Percentiles rank a stretch among this genome's conserved stretches.
Evolutionary conservation across 2,329 filamentous ascomycete species (phyloP).

Genomic region (Colletotrichum coccodes): DNA sequence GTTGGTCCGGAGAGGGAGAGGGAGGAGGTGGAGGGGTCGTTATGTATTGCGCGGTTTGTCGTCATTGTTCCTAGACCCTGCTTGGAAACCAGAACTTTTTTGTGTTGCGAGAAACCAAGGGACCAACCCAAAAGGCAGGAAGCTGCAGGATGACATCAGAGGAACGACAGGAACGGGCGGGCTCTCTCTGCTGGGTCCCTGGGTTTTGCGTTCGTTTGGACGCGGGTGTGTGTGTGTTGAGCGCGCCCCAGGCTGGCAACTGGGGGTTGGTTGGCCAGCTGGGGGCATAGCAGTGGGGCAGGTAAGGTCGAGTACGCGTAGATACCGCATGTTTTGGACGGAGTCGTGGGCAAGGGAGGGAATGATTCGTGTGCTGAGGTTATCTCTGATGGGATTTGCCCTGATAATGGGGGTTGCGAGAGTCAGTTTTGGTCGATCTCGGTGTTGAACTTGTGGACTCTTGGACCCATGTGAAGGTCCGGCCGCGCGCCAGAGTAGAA

Average conservation of each 20-base stretch:
- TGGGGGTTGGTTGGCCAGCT: not conserved
- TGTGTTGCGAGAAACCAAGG: slow-evolving; percentile 10
- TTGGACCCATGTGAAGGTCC: not conserved
- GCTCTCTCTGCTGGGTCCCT: not conserved
- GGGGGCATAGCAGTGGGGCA: not conserved
- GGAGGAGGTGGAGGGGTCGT: not conserved
- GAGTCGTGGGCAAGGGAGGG: not conserved
- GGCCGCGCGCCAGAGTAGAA: not conserved
- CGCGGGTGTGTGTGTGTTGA: not conserved
- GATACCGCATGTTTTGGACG: not conserved
- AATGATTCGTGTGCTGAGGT: not conserved
- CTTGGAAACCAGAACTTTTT: not conserved
- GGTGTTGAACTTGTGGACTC: too few species aligned
- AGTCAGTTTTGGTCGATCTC: not conserved
- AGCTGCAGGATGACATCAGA: slow-evolving; percentile 31
- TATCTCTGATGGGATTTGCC: not conserved
- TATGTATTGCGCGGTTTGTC: not conserved
- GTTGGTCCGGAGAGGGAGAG: not conserved
- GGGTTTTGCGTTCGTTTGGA: not conserved
- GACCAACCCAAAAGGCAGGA: slow-evolving; percentile 11
- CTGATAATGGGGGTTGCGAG: not conserved
- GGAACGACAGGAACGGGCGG: slow-evolving; percentile 8
- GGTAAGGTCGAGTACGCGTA: too few species aligned
- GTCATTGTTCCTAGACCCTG: not conserved
- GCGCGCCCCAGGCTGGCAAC: not conserved